These are phyloP conservation scores for Cantharellus anzutake DNA, from an alignment of 768 basidiomycete genomes.

Conservation along the genomic window DNA sequence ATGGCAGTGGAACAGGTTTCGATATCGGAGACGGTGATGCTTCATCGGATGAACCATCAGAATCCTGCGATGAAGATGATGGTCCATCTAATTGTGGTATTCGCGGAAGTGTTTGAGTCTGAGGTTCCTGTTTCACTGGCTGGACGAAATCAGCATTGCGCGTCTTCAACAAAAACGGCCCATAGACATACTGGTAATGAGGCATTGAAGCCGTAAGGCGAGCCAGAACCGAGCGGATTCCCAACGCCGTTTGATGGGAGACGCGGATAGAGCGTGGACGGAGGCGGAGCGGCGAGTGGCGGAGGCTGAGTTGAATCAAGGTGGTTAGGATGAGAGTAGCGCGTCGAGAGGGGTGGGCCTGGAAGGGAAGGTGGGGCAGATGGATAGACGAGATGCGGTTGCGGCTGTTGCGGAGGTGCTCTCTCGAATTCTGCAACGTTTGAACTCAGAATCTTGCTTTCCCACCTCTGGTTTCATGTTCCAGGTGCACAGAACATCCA, in stretches of 20 bases:
- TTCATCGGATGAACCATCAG: constrained; percentile 3
- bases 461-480: constrained; percentile 59
- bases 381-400: constrained; percentile 1
- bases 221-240: background rate
- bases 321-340: background rate
- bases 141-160: background rate
- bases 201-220: background rate
- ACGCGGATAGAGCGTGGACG: constrained; percentile 1
- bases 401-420: constrained; percentile 13
- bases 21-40: constrained; percentile 48
- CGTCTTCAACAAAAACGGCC: background rate
- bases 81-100: constrained; percentile 78
- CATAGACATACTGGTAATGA: background rate
- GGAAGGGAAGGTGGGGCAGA: constrained; percentile 4
- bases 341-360: constrained; percentile 4
- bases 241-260: background rate
- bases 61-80: constrained; percentile 25
- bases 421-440: constrained; percentile 83
- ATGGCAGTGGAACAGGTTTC: constrained; percentile 43
- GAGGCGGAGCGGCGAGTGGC: constrained; percentile 5
- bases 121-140: too few relatives aligned
- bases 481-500: constrained; percentile 9
- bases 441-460: constrained; percentile 81
- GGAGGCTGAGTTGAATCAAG: background rate
- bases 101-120: constrained; percentile 1